These are phyloP conservation scores for Bryoglossum gracile DNA, from an alignment of 495 filamentous ascomycete genomes.

Conservation along the genomic window DNA sequence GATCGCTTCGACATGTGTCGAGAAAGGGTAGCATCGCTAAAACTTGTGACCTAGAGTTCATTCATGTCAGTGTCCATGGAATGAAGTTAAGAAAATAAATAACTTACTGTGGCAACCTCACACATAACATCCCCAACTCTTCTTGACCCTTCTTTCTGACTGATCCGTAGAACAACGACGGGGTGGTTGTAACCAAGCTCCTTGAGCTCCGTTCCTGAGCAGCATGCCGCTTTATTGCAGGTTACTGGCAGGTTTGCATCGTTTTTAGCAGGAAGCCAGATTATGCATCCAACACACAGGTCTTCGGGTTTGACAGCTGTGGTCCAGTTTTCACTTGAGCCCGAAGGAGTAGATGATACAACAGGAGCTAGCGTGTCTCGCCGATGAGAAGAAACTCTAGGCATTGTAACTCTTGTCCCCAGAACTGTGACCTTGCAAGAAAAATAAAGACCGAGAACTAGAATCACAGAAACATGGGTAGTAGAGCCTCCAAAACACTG, in stretches of 20 bases:
- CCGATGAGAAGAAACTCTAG: not conserved
- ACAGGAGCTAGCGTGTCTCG: too few species aligned
- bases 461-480: not conserved
- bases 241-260: not conserved
- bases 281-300: conserved; percentile 17
- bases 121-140: conserved; percentile 7
- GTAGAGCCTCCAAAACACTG: not conserved
- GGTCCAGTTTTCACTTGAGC: not conserved
- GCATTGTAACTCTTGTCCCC: not conserved
- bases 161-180: conserved; percentile 12
- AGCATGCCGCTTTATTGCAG: conserved; percentile 8
- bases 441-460: not conserved
- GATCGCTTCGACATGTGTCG: not conserved
- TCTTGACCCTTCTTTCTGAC: conserved; percentile 1
- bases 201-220: not conserved
- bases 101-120: conserved; percentile 12
- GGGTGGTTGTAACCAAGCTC: conserved; percentile 16
- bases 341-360: too few species aligned
- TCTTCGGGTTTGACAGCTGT: not conserved
- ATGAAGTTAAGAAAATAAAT: not conserved
- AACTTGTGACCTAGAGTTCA: conserved; percentile 13
- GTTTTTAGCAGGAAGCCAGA: conserved; percentile 13
- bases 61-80: not conserved
- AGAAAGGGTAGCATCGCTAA: conserved; percentile 3
- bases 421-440: not conserved